Conservation (phyloP, 495 filamentous ascomycete genomes). For the Cercophora newfieldiana region DNA sequence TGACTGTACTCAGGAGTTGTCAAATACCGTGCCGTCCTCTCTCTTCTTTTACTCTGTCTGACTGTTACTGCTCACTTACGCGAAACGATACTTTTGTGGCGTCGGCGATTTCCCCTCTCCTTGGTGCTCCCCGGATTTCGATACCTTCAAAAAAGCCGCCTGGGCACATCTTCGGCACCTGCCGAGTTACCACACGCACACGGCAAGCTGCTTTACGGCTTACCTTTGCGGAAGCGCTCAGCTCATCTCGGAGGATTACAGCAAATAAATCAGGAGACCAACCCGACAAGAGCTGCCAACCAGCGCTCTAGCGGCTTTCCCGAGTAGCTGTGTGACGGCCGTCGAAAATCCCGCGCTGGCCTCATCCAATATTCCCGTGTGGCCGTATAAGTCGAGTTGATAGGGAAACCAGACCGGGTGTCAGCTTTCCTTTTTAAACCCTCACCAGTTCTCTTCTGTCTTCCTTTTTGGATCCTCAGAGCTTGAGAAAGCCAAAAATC, state of each 20-base stretch:
- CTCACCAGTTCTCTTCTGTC: background rate
- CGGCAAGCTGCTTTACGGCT: background rate
- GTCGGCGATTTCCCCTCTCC: background rate
- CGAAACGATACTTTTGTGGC: constrained; percentile 1
- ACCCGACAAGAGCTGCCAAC: background rate
- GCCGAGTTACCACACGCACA: background rate
- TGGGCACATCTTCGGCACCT: background rate
- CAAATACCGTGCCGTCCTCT: background rate
- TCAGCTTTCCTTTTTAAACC: background rate
- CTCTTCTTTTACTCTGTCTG: background rate
- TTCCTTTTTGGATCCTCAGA: background rate
- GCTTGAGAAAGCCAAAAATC: background rate
- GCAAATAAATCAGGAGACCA: background rate
- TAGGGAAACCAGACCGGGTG: background rate
- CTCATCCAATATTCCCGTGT: background rate
- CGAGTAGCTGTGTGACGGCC: background rate
- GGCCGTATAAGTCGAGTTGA: constrained; percentile 7
- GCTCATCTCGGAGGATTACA: background rate
- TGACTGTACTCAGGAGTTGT: background rate
- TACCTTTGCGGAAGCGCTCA: background rate
- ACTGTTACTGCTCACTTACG: background rate
- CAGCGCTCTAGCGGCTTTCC: background rate
- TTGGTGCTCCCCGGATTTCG: background rate
- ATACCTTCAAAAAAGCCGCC: too few species aligned
- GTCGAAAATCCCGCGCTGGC: constrained; percentile 13